These are phyloP conservation scores for Crithidia expoeki DNA, from an alignment of 208 protist genomes.

Conservation along the genomic window DNA sequence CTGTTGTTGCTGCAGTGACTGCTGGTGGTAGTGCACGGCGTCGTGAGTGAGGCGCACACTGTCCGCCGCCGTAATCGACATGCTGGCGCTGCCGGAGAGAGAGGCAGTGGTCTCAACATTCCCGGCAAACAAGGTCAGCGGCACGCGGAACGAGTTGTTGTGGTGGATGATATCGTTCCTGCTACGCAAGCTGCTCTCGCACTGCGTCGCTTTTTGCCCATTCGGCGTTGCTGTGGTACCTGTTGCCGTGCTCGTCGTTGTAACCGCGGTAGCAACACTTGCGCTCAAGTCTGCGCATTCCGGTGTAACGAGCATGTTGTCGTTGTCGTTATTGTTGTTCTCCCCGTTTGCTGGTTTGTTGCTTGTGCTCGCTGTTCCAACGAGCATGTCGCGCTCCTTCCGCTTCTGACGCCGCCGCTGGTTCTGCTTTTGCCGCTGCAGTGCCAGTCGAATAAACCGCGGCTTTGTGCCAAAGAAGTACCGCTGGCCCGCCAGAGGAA, in stretches of 20 bases:
- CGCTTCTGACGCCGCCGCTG: slow-evolving; percentile 22
- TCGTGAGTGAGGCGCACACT: not conserved
- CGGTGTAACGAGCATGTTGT: not conserved
- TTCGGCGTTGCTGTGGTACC: not conserved
- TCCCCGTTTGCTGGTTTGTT: not conserved
- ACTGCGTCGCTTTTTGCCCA: not conserved
- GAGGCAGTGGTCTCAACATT: not conserved
- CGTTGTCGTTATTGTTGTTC: not conserved
- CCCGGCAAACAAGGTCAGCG: not conserved
- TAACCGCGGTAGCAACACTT: not conserved
- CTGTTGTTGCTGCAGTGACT: not conserved
- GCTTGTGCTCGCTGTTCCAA: not conserved
- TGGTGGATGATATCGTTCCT: not conserved
- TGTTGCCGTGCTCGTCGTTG: not conserved
- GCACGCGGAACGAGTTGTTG: not conserved
- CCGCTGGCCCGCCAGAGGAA: slow-evolving; percentile 33
- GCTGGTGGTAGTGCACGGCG: not conserved
- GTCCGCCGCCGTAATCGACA: slow-evolving; percentile 6
- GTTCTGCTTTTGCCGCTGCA: slow-evolving; percentile 28
- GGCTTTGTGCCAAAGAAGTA: slow-evolving; percentile 58
- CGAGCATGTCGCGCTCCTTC: slow-evolving; percentile 1
- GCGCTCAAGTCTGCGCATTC: not conserved
- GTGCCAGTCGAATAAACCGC: slow-evolving; percentile 35
- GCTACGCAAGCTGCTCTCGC: not conserved
- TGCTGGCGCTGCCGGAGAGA: not conserved